These are phyloP conservation scores for Mycena crocata DNA, from an alignment of 768 basidiomycete species.

Conservation along the genomic window DNA sequence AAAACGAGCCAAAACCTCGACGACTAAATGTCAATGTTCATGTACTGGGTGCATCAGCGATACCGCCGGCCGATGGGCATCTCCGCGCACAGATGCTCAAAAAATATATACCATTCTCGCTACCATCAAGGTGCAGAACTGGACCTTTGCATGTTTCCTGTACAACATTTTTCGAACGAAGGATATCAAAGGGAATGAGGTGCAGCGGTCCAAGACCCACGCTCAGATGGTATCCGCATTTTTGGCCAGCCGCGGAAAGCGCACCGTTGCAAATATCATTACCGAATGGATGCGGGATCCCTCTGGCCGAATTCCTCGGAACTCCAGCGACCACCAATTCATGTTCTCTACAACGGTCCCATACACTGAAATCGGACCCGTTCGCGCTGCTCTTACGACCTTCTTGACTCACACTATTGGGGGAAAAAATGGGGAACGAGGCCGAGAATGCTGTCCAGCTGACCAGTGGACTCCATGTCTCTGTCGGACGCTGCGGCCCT, in stretches of 20 bases:
- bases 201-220: background rate
- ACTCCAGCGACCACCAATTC: background rate
- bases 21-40: background rate
- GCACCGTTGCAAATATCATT: slow-evolving; percentile 1
- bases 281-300: slow-evolving; percentile 11
- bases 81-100: slow-evolving; percentile 8
- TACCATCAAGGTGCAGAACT: slow-evolving; percentile 1
- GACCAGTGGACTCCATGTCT: slow-evolving; percentile 9
- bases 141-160: slow-evolving; percentile 11
- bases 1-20: background rate
- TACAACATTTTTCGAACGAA: slow-evolving; percentile 2
- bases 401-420: slow-evolving; percentile 8
- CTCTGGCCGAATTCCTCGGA: background rate
- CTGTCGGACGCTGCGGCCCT: background rate
- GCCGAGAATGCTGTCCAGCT: slow-evolving; percentile 15
- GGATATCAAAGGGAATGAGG: background rate
- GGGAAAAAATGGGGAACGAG: slow-evolving; percentile 8
- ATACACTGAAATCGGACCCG: slow-evolving; percentile 6
- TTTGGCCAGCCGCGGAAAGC: background rate
- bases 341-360: slow-evolving; percentile 12
- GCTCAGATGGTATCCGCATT: slow-evolving; percentile 16
- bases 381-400: slow-evolving; percentile 8
- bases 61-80: background rate
- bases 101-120: slow-evolving; percentile 8
- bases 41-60: no score